Percentiles rank a stretch among this genome's conserved stretches.
These are phyloP conservation scores for Przewalskia tangutica DNA, from an alignment of 257 asterid genomes.

Conservation along the genomic window DNA sequence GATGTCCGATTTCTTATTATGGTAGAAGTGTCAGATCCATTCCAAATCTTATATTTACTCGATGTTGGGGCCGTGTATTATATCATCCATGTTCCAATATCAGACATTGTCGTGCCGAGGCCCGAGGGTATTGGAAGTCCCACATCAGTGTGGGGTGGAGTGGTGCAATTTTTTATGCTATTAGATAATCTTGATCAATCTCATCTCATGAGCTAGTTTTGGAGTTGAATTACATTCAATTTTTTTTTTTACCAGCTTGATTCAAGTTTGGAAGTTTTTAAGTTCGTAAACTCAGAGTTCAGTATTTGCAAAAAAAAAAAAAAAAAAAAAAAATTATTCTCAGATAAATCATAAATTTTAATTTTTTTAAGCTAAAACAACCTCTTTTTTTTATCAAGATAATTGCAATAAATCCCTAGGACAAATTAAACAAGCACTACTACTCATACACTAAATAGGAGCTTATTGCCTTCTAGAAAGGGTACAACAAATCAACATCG, in stretches of 20 bases:
- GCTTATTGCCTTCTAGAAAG: background rate
- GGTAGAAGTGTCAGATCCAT: background rate
- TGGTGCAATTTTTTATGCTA: too few relatives aligned
- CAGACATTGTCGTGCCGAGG: too few relatives aligned
- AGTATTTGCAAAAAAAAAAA: background rate
- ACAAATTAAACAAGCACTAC: too few relatives aligned
- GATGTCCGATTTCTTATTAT: background rate
- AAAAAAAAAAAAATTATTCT: background rate
- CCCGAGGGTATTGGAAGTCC: too few relatives aligned
- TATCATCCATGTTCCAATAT: too few relatives aligned
- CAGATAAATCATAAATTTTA: background rate
- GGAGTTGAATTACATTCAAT: background rate
- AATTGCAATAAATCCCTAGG: too few relatives aligned
- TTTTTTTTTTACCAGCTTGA: background rate
- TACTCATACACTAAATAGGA: background rate
- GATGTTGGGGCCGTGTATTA: background rate
- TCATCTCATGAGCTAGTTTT: too few relatives aligned
- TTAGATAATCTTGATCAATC: too few relatives aligned
- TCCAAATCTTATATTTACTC: background rate
- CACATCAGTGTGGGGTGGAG: too few relatives aligned
- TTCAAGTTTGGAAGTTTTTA: background rate
- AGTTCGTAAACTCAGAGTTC: background rate
- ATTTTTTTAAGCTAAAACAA: too few relatives aligned
- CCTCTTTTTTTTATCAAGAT: too few relatives aligned
- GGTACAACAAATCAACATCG: background rate